Evolutionary conservation across 1,139 yeast species (phyloP).

Genomic region (Taphrina sp.): DNA sequence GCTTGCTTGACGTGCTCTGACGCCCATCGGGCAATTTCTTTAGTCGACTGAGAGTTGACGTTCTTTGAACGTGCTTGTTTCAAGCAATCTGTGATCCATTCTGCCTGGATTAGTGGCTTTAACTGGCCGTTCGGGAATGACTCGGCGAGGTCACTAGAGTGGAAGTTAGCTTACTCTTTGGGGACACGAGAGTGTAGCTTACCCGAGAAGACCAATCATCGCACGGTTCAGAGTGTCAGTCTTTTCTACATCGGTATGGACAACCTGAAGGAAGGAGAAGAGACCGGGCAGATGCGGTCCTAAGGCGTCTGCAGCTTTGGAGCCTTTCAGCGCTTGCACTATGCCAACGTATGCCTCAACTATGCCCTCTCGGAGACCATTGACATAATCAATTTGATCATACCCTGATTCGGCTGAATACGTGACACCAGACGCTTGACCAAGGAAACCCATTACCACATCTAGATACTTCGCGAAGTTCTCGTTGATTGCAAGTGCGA

Average conservation of each 20-base stretch:
- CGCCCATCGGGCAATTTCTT: conserved; percentile 38
- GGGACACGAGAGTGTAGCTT: no score
- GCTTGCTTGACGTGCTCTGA: conserved; percentile 34
- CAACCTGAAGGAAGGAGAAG: conserved; percentile 62
- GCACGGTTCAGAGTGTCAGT: conserved; percentile 33
- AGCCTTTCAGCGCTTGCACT: conserved; percentile 67
- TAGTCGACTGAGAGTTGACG: conserved; percentile 32
- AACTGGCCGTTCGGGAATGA: conserved; percentile 35
- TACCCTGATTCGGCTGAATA: conserved; percentile 56
- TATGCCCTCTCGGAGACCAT: conserved; percentile 75
- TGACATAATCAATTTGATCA: conserved; percentile 75
- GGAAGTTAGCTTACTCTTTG: no score
- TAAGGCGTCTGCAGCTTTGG: conserved; percentile 62
- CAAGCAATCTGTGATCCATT: conserved; percentile 34
- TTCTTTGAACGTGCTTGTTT: conserved; percentile 35
- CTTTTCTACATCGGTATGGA: conserved; percentile 53
- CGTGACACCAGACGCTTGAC: conserved; percentile 55
- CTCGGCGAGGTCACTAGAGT: conserved; percentile 34
- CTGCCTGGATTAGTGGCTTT: conserved; percentile 32
- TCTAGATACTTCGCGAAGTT: conserved; percentile 74
- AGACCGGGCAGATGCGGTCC: conserved; percentile 66
- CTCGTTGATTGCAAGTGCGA: conserved; percentile 82
- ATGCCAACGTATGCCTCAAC: conserved; percentile 94
- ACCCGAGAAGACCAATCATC: conserved; percentile 34
- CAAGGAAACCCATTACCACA: conserved; percentile 71